Conservation (phyloP, 495 filamentous ascomycete species). For the Neurospora discreta region DNA sequence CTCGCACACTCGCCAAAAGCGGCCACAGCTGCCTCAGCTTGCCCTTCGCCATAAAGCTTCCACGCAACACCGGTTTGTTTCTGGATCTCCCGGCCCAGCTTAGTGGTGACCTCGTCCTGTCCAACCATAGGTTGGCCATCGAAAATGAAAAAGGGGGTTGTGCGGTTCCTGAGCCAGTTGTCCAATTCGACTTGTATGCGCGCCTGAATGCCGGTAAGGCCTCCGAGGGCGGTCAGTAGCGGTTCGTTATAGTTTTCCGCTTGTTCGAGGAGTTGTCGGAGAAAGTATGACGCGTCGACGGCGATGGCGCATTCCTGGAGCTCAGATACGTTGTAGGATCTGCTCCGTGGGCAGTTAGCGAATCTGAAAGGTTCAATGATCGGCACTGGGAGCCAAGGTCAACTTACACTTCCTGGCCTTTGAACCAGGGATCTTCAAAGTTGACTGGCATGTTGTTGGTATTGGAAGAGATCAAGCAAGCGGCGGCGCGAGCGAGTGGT, state of each 20-base stretch:
- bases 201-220: constrained; percentile 63
- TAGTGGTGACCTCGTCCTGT: constrained; percentile 44
- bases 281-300: constrained; percentile 85
- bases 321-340: constrained; percentile 25
- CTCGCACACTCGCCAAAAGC: constrained; percentile 68
- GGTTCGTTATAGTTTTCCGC: constrained; percentile 63
- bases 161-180: constrained; percentile 49
- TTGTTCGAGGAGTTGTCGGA: constrained; percentile 56
- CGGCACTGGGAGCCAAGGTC: not conserved
- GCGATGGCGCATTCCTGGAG: constrained; percentile 64
- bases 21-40: constrained; percentile 65
- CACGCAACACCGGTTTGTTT: constrained; percentile 54
- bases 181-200: constrained; percentile 67
- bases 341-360: constrained; percentile 10
- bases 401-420: constrained; percentile 32
- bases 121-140: constrained; percentile 69
- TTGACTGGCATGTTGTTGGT: constrained; percentile 19
- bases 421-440: constrained; percentile 35
- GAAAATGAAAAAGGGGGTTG: constrained; percentile 76
- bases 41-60: constrained; percentile 72
- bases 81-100: constrained; percentile 36
- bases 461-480: not conserved
- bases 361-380: not conserved
- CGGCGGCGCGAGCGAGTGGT: constrained; percentile 13
- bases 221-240: constrained; percentile 79